Base-by-base conservation (phyloP, 306 rosid genomes). In the Cicer judaicum region DNA sequence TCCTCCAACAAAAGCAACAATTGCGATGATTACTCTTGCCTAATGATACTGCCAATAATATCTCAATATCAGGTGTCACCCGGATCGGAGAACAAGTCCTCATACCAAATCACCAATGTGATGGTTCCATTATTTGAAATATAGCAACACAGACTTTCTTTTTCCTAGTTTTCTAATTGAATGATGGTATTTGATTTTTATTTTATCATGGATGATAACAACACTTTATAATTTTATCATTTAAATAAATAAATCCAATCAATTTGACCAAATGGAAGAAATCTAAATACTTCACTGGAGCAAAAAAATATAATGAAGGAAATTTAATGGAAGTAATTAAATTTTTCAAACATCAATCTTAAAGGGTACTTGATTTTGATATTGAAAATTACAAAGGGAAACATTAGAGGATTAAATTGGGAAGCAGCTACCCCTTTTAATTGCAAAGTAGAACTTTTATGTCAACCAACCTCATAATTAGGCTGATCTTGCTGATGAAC, bases 401-500 rank as follows among this genome's bases (percentile, higher is more conserved):
- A 36, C 62, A n/a, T 8, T 8, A 29, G 42, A 49, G 12, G 19
- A 29, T 48, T 49, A 68, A 7, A 67, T 4, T 8, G 34, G 57
- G 42, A 21, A 43, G 12, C 19, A 34, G 15, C 52, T 65, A 43
- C 8, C 34, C 46, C 36, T 29, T 29, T 38, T 56, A 77, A 67
- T 44, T 56, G 63, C 53, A 60, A 16, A 48, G 49, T 4, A 14
- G 34, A 59, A 57, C 56, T 48, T 15, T 5, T 39, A 13, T 11
- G 18, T 72, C 64, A 69, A 79, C 79, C 71, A 81, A 94, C 99
- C 96, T 94, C 99, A 60, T 92, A 94, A 72, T 94, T 94, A 44
- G 99, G 96, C 70, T 89, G 96, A 4, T 94, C 99, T 75, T 90
- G 91, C 72, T 86, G 95, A 66, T 89, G 99, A 78, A 92, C 93